Evolutionary conservation across 208 protist genomes (phyloP).

Genomic region (Acanthamoeba royreba): DNA sequence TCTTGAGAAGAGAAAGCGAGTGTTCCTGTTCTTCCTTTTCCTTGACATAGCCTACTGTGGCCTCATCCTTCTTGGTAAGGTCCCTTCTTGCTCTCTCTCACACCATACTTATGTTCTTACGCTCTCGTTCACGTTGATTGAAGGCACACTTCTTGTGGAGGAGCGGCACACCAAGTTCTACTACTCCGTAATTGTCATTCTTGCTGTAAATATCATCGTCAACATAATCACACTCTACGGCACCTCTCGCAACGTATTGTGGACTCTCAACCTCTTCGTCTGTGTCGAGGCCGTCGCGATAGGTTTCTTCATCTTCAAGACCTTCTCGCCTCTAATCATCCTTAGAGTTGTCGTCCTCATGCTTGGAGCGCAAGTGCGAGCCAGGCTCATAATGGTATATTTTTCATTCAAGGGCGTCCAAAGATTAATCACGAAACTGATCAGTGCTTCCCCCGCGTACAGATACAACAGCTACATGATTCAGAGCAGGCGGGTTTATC

Average conservation of each 20-base stretch:
- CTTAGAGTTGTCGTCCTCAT: background rate
- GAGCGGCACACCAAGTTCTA: background rate
- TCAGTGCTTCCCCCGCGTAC: too few relatives aligned
- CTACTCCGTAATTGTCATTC: background rate
- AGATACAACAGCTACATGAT: too few relatives aligned
- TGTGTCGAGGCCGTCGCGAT: background rate
- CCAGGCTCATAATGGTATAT: background rate
- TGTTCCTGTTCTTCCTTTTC: constrained; percentile 19
- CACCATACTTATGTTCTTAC: background rate
- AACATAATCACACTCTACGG: constrained; percentile 15
- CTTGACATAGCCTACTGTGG: constrained; percentile 22
- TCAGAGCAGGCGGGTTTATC: too few relatives aligned
- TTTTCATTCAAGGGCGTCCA: too few relatives aligned
- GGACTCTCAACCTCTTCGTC: constrained; percentile 4
- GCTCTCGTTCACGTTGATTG: background rate
- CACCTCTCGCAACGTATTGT: background rate
- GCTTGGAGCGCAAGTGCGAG: constrained; percentile 2
- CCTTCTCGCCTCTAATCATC: constrained; percentile 38
- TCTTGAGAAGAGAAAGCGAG: background rate
- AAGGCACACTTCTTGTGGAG: background rate
- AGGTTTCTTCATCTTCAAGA: constrained; percentile 25
- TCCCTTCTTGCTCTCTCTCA: background rate
- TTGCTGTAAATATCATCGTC: constrained; percentile 4
- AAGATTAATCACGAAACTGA: too few relatives aligned
- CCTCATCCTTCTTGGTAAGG: background rate